Evolutionary conservation across 768 basidiomycete genomes (phyloP), one percentile per base, ranked within the genome.

Genomic region (Phylloporus arenicola): DNA sequence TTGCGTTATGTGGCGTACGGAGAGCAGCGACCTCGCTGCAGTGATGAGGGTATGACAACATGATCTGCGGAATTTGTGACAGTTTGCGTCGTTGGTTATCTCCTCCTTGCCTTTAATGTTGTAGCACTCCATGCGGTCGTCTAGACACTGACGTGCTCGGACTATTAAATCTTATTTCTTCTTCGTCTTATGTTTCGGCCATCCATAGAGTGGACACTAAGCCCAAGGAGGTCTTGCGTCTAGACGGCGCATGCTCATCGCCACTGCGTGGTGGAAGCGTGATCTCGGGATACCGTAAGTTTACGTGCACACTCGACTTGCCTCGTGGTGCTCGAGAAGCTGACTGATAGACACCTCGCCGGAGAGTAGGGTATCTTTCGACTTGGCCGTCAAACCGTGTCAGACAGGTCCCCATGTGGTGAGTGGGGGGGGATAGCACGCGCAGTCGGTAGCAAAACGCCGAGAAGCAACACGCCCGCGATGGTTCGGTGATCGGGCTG

Each of bases 41-140:
- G 47, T 58, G 62, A 64, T 56, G 68, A 54, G 65, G 59, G 50
- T 51, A 57, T 67, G 57, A 64, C 59, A 59, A 51, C 58, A 62
- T 47, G 53, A 62, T 60, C 57, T 68, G 49, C 53, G 68, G 57
- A 58, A 30, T 50, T 31, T 59, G 58, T 59, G 55, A 50, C 43
- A 12, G 34, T 40, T 43, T 42, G 38, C 44, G 38, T 40, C 10
- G 43, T 33, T 40, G 43, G 42, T 51, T 27, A 52, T 51, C 43
- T 53, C 52, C 17, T 48, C 43, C 42, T 42, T 30, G 13, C 24
- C 43, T 45, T 54, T 63, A 47, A 43, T 45, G 47, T 45, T 39
- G 51, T 50, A 54, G 48, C 51, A 44, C 49, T 41, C 48, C 44
- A 20, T 17, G 45, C 43, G 46, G 51, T 38, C 14, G 47, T 53